Percentiles rank a stretch among this genome's conserved stretches.
phyloP scores from a whole-genome alignment of 805 yeast species.

The Starmerella lactis-condensi region DNA sequence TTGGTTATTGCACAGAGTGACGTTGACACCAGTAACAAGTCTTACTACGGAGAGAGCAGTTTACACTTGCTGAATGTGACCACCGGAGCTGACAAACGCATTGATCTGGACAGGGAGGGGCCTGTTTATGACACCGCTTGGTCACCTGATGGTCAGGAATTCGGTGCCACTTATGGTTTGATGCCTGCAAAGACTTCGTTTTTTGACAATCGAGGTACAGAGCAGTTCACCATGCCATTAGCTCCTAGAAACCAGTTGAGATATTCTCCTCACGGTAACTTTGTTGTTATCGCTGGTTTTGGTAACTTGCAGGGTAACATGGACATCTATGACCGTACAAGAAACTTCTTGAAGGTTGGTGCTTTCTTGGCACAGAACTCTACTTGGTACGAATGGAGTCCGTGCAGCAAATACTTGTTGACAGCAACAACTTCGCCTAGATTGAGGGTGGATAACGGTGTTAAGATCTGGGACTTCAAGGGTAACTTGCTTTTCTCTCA shows the following conservation, averaged over 20 bases:
- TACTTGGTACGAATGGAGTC: slow-evolving; percentile 94
- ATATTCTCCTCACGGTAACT: slow-evolving; percentile 88
- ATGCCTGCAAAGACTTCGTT: slow-evolving; percentile 95
- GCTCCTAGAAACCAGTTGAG: slow-evolving; percentile 76
- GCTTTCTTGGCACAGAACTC: slow-evolving; percentile 85
- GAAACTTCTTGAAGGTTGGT: slow-evolving; percentile 60
- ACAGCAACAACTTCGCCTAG: slow-evolving; percentile 97
- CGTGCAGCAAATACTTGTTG: slow-evolving; percentile 80
- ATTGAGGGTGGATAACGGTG: slow-evolving; percentile 88
- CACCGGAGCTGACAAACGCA: slow-evolving; percentile 62
- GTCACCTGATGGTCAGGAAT: slow-evolving; percentile 92
- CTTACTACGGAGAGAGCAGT: slow-evolving; percentile 92
- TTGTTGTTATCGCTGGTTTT: slow-evolving; percentile 84
- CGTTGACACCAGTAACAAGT: slow-evolving; percentile 81
- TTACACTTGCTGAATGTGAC: slow-evolving; percentile 79
- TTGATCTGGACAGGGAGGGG: slow-evolving; percentile 75
- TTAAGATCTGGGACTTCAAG: slow-evolving; percentile 78
- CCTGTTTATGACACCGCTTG: slow-evolving; percentile 95
- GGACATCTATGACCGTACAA: slow-evolving; percentile 82
- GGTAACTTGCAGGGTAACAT: slow-evolving; percentile 95
- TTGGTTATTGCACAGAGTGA: slow-evolving; percentile 89
- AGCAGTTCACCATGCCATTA: slow-evolving; percentile 63
- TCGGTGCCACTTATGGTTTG: slow-evolving; percentile 91
- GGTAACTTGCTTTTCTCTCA: slow-evolving; percentile 64
- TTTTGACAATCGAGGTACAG: slow-evolving; percentile 84